phyloP scores from a whole-genome alignment of 495 filamentous ascomycete genomes.

The Daldinia bambusicola region DNA sequence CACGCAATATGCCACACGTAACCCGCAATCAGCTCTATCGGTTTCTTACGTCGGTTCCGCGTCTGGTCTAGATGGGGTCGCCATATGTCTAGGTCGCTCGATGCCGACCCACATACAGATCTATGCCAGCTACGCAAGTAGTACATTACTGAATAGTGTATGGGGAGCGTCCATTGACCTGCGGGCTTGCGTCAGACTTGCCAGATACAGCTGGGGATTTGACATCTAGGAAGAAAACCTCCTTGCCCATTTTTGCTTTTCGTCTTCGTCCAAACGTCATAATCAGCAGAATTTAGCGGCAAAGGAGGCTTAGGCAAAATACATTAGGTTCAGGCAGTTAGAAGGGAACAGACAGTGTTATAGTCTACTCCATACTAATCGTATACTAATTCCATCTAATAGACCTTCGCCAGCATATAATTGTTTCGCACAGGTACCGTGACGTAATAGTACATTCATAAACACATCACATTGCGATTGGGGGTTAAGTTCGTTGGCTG shows the following conservation, averaged over 20 bases:
- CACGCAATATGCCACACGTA: too few species aligned
- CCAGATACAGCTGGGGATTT: constrained; percentile 18
- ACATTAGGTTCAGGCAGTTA: too few species aligned
- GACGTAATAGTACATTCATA: constrained; percentile 19
- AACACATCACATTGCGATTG: constrained; percentile 5
- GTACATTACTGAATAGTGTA: neutral
- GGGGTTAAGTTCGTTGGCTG: constrained; percentile 9
- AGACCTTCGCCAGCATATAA: neutral
- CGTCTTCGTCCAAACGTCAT: constrained; percentile 11
- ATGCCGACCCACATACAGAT: constrained; percentile 25
- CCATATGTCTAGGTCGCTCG: constrained; percentile 20
- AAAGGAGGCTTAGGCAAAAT: neutral
- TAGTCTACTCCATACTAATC: neutral
- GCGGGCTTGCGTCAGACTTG: constrained; percentile 21
- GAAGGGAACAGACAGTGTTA: neutral
- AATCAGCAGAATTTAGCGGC: constrained; percentile 1
- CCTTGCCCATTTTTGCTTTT: neutral
- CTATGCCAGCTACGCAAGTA: neutral
- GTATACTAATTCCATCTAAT: neutral
- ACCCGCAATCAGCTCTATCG: constrained; percentile 9
- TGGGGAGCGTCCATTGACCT: neutral
- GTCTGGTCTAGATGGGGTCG: constrained; percentile 5
- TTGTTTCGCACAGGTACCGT: constrained; percentile 14
- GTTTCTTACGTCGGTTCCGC: constrained; percentile 18
- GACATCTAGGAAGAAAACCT: neutral